Evolutionary conservation across 305 asterid species (phyloP), one percentile per base, ranked within the genome.

Genomic region (Petunia hybrid): DNA sequence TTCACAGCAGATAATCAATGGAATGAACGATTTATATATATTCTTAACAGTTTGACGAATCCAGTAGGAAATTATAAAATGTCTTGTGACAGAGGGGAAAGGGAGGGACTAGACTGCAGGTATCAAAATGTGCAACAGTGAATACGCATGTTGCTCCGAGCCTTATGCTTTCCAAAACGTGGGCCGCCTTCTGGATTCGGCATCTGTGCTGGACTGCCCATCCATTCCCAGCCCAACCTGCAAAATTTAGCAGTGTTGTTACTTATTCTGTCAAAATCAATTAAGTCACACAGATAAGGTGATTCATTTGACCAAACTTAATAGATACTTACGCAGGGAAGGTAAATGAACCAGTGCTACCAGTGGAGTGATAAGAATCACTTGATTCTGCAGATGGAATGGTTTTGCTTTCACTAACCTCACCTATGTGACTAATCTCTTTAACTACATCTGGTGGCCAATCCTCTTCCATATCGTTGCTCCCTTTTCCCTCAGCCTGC

Each of bases 131-230:
- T 89, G 78, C 95, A 92, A 79, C 97, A 92, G 56, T 87, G 90
- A 38, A 86, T 80, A 76, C 82, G 80, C 70, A 80, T 75, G n/a
- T 85, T 82, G 22, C 86, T 83, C 78, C 85, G 55, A n/a, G 77
- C 71, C 73, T 65, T 87, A 36, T 86, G 83, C 68, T 80, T 82
- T 80, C 79, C 74, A 10, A 43, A 69, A 36, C 8, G 64, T 7
- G 59, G 43, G 36, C 62, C 63, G 1, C 38, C 76, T 83, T 10
- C 82, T 39, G 92, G 82, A 81, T 83, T 89, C 13, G 98, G 97
- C 97, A 95, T 88, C 77, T 88, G 92, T 81, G 89, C 97, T 38
- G 98, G 99, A 89, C 99, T 95, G 31, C 97, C 98, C 68, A 88
- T 90, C 97, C 94, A 87, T 63, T 95, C 98, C 85, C 84, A 81